Evolutionary conservation across 176 grass and related monocot genomes (phyloP), one percentile per base, ranked within the genome.

Genomic region (Metroxylon sagu): DNA sequence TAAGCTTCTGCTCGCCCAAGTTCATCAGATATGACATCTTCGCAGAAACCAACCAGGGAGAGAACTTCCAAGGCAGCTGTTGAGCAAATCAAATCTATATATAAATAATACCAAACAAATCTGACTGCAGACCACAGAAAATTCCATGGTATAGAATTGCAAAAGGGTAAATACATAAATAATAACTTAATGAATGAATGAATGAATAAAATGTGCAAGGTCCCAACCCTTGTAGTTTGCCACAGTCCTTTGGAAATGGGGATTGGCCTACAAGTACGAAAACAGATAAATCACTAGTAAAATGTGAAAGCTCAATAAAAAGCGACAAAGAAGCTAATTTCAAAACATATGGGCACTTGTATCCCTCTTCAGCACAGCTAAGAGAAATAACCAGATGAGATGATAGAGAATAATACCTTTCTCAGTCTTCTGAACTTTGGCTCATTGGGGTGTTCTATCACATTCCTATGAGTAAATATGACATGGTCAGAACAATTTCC

Each of bases 21-120:
- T 59, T 84, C 87, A 50, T 92, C 84, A 4, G 79, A 62, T 27
- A 89, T 30, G 1, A 81, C 82, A 59, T 98, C 84, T 76, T 98
- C 87, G 3, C 60, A 71, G 69, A 98, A 92, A 12, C 93, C 93
- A 2, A 98, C 85, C 84, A 92, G 73, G 65, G 88, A 76, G 57
- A 98, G 82, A 18, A 98, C 73, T 70, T 98, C 93, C 79, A 92
- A 78, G 6, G 93, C 87, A 80, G 83, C 90, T 95, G 80, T 26
- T 79, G 5, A 48, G 3, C 35, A 35, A 51, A 12, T 43, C 6
- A 50, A 14, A 53, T 18, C 5, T 59, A 25, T 39, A 53, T 7
- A 61, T 2, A 68, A 18, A 28, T 39, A 50, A 70, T 4, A 58
- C 26, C 35, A 63, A 50, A 14, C 0, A 17, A 21, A 56, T 64